Evolutionary conservation across 495 filamentous ascomycete genomes (phyloP), one percentile per base, ranked within the genome.

Genomic region (Halenospora varia): DNA sequence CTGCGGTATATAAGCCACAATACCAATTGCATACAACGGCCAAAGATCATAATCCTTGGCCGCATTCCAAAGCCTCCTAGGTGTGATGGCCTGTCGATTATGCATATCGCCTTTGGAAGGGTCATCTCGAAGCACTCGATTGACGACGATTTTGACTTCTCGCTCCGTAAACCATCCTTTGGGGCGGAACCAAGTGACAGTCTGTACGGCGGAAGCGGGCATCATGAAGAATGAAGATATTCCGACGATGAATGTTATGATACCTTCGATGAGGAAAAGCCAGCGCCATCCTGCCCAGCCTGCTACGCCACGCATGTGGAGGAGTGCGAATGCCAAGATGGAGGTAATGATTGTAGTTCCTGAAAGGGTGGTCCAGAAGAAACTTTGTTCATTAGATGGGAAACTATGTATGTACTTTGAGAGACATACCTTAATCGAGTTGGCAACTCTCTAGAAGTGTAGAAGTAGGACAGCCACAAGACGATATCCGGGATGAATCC

Each of bases 391-490:
- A 13, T 35, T 13, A n/a, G n/a, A n/a, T n/a, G n/a, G n/a, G n/a
- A n/a, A n/a, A n/a, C n/a, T n/a, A n/a, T n/a, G n/a, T n/a, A n/a
- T n/a, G n/a, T n/a, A n/a, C 17, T 19, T 40, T 35, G 25, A 19
- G 3, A 11, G 22, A 48, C 24, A 10, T 55, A 47, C 26, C 39
- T 79, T 42, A 88, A 75, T 0, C 86, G 81, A 42, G 83, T 75
- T 0, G 87, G 83, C 9, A 93, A 73, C 64, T 88, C 87, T 52
- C 82, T 78, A 41, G 83, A 82, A 53, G 80, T 89, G 69, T 86
- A 89, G 73, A 89, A 93, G 70, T 90, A 92, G 0, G 86, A 88
- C 0, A 92, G 78, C 68, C 89, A 92, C 0, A 92, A 60, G 2
- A 77, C 69, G 4, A 75, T 74, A 59, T 80, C 75, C 0, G 76